Conservation (phyloP, 441 rosid genomes). For the Melianthus villosus region DNA sequence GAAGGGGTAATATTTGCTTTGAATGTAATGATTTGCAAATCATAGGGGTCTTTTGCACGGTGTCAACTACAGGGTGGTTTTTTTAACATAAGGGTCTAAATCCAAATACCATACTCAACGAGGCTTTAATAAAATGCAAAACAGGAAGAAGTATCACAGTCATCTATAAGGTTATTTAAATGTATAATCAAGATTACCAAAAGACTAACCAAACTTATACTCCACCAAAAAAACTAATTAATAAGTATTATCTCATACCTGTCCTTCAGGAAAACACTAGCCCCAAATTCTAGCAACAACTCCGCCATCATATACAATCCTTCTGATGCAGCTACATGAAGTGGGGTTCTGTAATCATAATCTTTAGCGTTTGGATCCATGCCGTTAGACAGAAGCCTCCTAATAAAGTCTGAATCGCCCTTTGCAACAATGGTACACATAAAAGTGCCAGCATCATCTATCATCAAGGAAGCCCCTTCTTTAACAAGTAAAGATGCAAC, state of each 20-base stretch:
- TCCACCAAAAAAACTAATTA: neutral
- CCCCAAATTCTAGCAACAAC: conserved; percentile 63
- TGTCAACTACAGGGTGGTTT: too few relatives aligned
- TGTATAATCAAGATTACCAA: neutral
- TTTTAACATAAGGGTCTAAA: too few relatives aligned
- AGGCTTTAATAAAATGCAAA: too few relatives aligned
- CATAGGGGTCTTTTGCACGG: too few relatives aligned
- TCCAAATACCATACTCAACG: too few relatives aligned
- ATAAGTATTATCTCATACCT: conserved; percentile 26
- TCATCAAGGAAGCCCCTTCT: conserved; percentile 53
- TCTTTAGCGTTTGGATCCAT: conserved; percentile 68
- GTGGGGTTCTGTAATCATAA: conserved; percentile 78
- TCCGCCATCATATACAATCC: conserved; percentile 61
- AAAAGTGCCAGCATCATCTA: conserved; percentile 65
- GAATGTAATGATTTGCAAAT: too few relatives aligned
- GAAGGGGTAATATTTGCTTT: too few relatives aligned
- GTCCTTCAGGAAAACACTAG: conserved; percentile 61
- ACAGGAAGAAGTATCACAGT: too few relatives aligned
- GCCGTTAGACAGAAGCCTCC: conserved; percentile 53
- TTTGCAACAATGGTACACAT: conserved; percentile 49
- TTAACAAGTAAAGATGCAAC: conserved; percentile 41
- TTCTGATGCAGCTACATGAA: conserved; percentile 82
- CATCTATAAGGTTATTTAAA: neutral
- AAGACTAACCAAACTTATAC: neutral
- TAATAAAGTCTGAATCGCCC: conserved; percentile 67